Evolutionary conservation across 805 yeast genomes (phyloP).

Genomic region (Wickerhamomyces silvicola): DNA sequence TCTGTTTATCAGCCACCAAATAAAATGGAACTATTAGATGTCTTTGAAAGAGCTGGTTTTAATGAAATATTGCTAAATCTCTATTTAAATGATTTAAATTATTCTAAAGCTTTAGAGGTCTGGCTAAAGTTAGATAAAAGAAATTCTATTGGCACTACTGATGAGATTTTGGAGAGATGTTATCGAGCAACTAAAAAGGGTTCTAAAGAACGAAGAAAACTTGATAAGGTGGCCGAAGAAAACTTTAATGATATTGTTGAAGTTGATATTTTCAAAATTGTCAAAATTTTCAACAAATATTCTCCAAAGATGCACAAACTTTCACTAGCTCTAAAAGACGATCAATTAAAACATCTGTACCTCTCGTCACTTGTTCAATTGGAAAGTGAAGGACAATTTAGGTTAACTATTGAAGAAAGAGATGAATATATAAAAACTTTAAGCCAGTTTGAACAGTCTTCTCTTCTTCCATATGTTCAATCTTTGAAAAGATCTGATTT

Average conservation of each 20-base stretch:
- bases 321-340: constrained; percentile 10
- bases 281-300: constrained; percentile 20
- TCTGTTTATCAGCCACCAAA: constrained; percentile 59
- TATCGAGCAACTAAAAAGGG: constrained; percentile 15
- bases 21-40: constrained; percentile 39
- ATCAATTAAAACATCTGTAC: constrained; percentile 19
- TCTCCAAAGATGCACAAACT: constrained; percentile 14
- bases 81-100: constrained; percentile 47
- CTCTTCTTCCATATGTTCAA: constrained; percentile 14
- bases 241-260: constrained; percentile 20
- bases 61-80: constrained; percentile 52
- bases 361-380: constrained; percentile 16
- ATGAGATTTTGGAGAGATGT: constrained; percentile 22
- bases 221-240: constrained; percentile 11
- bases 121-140: constrained; percentile 36
- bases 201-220: constrained; percentile 13
- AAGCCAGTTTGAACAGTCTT: constrained; percentile 11
- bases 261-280: constrained; percentile 22
- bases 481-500: constrained; percentile 19
- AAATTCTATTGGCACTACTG: constrained; percentile 19
- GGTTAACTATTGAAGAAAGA: constrained; percentile 12
- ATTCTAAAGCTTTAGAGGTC: constrained; percentile 45
- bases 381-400: constrained; percentile 15
- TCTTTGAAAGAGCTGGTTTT: constrained; percentile 49
- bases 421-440: constrained; percentile 15